A percentile compares a stretch with the other conserved stretches of the same genome.
phyloP scores from a whole-genome alignment of 2,329 filamentous ascomycete genomes.

The Hirsutella thompsonii region DNA sequence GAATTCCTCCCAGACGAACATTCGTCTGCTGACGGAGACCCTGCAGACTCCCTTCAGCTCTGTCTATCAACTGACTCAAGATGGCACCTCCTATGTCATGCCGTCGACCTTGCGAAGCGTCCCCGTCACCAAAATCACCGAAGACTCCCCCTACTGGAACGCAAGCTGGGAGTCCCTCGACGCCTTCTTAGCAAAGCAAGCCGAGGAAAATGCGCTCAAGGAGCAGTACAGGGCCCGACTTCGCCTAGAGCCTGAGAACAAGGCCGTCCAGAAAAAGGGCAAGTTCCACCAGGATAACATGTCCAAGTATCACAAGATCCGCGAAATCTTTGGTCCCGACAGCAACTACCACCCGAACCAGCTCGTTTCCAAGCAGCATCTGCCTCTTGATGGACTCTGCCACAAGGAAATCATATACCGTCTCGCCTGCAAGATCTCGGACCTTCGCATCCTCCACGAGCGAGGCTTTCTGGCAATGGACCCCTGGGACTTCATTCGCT shows the following conservation, averaged over 20 bases:
- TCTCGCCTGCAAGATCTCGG: slow-evolving; percentile 19
- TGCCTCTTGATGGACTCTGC: slow-evolving; percentile 18
- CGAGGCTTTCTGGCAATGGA: slow-evolving; percentile 19
- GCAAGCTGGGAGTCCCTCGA: slow-evolving; percentile 17
- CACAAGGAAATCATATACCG: slow-evolving; percentile 21
- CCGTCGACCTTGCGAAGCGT: slow-evolving; percentile 13
- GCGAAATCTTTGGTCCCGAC: slow-evolving; percentile 18
- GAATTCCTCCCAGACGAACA: not conserved
- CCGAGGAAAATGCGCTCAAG: slow-evolving; percentile 10
- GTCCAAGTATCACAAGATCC: slow-evolving; percentile 19
- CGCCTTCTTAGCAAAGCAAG: slow-evolving; percentile 13
- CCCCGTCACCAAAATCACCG: slow-evolving; percentile 15
- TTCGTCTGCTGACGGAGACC: not conserved
- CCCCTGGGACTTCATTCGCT: slow-evolving; percentile 24
- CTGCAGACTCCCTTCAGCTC: slow-evolving; percentile 2
- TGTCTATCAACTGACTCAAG: slow-evolving; percentile 9
- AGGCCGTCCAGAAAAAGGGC: slow-evolving; percentile 1
- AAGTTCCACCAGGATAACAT: slow-evolving; percentile 18
- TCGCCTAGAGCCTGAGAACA: slow-evolving; percentile 4
- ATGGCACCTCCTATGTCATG: slow-evolving; percentile 11
- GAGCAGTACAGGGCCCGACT: slow-evolving; percentile 1
- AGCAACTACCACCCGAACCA: slow-evolving; percentile 23
- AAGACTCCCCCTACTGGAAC: slow-evolving; percentile 17
- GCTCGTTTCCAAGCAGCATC: slow-evolving; percentile 17
- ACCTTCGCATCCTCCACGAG: slow-evolving; percentile 13